Evolutionary conservation across 2,329 filamentous ascomycete genomes (phyloP).

Genomic region (Lecanicillium sp.): DNA sequence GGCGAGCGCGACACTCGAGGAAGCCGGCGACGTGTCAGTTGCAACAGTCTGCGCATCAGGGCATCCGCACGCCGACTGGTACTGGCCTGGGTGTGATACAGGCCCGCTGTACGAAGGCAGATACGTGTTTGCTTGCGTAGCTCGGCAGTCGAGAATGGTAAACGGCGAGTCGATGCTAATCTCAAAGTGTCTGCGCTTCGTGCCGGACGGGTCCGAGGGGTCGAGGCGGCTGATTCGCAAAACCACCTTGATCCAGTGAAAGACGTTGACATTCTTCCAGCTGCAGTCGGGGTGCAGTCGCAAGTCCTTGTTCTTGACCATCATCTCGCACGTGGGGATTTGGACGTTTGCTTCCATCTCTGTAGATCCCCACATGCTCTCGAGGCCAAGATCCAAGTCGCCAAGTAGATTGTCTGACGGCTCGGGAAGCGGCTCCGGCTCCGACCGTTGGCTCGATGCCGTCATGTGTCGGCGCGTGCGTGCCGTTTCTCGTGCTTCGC

Average conservation of each 20-base stretch:
- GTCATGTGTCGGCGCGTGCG: conserved; percentile 44
- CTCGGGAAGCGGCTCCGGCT: conserved; percentile 36
- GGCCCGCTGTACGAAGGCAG: conserved; percentile 65
- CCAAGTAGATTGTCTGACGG: conserved; percentile 67
- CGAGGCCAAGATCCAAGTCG: conserved; percentile 61
- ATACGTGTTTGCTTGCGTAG: conserved; percentile 82
- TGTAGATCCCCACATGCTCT: conserved; percentile 74
- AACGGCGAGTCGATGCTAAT: conserved; percentile 96
- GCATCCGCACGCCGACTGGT: conserved; percentile 44
- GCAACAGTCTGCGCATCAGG: conserved; percentile 39
- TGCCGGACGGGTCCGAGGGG: conserved; percentile 59
- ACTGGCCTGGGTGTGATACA: conserved; percentile 38
- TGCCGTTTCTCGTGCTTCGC: conserved; percentile 39
- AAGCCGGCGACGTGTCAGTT: conserved; percentile 61
- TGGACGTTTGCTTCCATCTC: conserved; percentile 94
- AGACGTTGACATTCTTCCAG: conserved; percentile 88
- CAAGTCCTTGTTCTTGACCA: conserved; percentile 60
- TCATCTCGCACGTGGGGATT: conserved; percentile 78
- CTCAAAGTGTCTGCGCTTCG: conserved; percentile 81
- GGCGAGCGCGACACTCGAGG: conserved; percentile 43
- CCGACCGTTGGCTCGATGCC: conserved; percentile 31
- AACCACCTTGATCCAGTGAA: conserved; percentile 96
- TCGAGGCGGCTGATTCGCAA: conserved; percentile 85
- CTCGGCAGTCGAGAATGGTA: conserved; percentile 84
- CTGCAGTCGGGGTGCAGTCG: conserved; percentile 83